Percentiles rank a stretch among this genome's conserved stretches.
phyloP scores from a whole-genome alignment of 2,329 filamentous ascomycete genomes.

The Thielaviopsis ethacetica region DNA sequence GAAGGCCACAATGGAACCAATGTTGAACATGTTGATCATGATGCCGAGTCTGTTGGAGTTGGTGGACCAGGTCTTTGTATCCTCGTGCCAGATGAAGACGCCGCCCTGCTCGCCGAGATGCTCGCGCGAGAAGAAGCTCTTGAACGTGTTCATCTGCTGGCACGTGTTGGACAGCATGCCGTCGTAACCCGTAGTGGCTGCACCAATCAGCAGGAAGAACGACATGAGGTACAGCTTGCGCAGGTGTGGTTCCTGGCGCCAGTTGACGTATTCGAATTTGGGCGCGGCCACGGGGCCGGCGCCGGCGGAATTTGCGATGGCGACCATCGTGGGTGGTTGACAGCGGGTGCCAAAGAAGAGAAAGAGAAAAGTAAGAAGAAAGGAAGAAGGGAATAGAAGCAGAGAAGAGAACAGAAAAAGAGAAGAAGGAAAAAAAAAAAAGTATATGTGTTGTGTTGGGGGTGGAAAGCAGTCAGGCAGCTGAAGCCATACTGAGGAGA shows the following conservation, averaged over 20 bases:
- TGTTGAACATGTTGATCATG: conserved; percentile 35
- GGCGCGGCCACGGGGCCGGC: conserved; percentile 18
- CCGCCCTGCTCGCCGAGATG: conserved; percentile 14
- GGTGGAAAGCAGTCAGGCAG: no score
- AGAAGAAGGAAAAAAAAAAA: no score
- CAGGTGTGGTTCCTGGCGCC: conserved; percentile 39
- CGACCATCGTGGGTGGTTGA: not conserved
- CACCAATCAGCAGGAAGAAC: conserved; percentile 39
- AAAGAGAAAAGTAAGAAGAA: not conserved
- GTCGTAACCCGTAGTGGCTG: conserved; percentile 46
- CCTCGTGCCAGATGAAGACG: conserved; percentile 3
- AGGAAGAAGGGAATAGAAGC: no score
- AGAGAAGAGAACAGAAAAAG: no score
- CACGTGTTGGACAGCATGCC: conserved; percentile 44
- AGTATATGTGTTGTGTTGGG: no score
- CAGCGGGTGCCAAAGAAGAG: not conserved
- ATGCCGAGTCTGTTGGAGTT: conserved; percentile 29
- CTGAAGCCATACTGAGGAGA: no score
- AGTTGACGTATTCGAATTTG: conserved; percentile 36
- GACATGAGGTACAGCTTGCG: conserved; percentile 37
- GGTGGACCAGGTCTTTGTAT: not conserved
- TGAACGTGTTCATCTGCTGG: conserved; percentile 39
- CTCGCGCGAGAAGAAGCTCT: conserved; percentile 30
- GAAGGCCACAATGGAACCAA: conserved; percentile 31
- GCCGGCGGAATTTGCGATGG: not conserved